Evolutionary conservation across 2,329 filamentous ascomycete species (phyloP).

Genomic region (Sporothrix schenckii): DNA sequence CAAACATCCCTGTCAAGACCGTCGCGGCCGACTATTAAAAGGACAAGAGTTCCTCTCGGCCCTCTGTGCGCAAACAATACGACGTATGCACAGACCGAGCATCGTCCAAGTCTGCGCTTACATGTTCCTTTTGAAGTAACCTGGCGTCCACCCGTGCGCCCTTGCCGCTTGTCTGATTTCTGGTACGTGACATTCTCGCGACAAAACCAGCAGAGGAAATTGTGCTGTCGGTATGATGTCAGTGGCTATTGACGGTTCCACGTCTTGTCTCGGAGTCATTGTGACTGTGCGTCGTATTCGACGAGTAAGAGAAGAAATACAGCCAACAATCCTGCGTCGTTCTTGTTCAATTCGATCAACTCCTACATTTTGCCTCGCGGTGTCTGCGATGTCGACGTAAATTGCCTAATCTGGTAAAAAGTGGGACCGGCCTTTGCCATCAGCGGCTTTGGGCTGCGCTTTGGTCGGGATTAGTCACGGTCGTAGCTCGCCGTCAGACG

Average conservation of each 20-base stretch:
- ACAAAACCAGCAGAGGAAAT: neutral
- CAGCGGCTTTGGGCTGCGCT: neutral
- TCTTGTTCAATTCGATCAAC: neutral
- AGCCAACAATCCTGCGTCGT: too few relatives aligned
- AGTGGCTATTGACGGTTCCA: neutral
- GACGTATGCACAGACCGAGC: neutral
- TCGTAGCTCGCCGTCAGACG: neutral
- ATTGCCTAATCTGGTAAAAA: slow-evolving; percentile 4
- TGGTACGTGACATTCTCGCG: slow-evolving; percentile 13
- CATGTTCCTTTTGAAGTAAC: neutral
- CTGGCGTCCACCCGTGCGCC: neutral
- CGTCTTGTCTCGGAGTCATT: too few relatives aligned
- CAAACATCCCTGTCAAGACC: too few relatives aligned
- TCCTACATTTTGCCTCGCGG: neutral
- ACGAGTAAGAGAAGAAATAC: too few relatives aligned
- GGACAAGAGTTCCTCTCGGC: neutral
- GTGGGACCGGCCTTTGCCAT: neutral
- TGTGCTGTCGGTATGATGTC: slow-evolving; percentile 7
- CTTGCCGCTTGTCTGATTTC: neutral
- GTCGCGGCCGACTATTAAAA: neutral
- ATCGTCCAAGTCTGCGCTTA: too few relatives aligned
- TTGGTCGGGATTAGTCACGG: slow-evolving; percentile 11
- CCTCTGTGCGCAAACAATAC: neutral
- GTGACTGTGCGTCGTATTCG: too few relatives aligned
- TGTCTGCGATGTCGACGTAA: slow-evolving; percentile 21